Base-by-base conservation (phyloP, 495 filamentous ascomycete genomes). In the Penicillium canariense region DNA sequence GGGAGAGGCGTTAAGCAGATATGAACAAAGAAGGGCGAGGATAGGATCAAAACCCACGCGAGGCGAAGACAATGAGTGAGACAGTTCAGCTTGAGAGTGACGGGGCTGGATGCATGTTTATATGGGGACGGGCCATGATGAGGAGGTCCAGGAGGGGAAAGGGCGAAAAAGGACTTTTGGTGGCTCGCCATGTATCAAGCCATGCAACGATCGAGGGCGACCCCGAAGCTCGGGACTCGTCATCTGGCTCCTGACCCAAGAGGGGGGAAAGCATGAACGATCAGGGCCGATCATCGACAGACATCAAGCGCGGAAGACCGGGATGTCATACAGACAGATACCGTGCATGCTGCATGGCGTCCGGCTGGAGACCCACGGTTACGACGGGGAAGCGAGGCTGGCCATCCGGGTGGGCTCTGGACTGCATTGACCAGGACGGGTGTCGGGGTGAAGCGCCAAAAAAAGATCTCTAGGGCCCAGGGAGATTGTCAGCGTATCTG, bases 311-410 rank as follows among this genome's bases (percentile, higher is more conserved):
- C 61, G 60, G 50, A 68, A 64, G 23, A 53, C 53, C 30, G 53
- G 61, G 59, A 74, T 74, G 62, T 66, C 68, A 69, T 67, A 71
- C 66, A 62, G 71, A 61, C 54, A 52, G 53, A 60, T 62, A 67
- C 61, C 61, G 58, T 62, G 59, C 55, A 65, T 42, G 26, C 30
- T 62, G 60, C 48, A 57, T 50, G 56, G 43, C 34, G 40, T 28
- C 31, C 36, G 54, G 46, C n/a, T 39, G 40, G 5, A 35, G 64
- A 52, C 61, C 64, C 59, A 62, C 61, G 55, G 31, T 39, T 50
- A 53, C 35, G 53, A 59, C 62, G 65, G 65, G 65, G 65, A 68
- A 68, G 52, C 42, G 47, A 63, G 47, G 15, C 15, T 45, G 52
- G 25, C 31, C 48, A 59, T 60, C 62, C 62, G 62, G 28, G 46